Evolutionary conservation across 2,329 filamentous ascomycete genomes (phyloP).

Genomic region (Ceratocystis smalleyi): DNA sequence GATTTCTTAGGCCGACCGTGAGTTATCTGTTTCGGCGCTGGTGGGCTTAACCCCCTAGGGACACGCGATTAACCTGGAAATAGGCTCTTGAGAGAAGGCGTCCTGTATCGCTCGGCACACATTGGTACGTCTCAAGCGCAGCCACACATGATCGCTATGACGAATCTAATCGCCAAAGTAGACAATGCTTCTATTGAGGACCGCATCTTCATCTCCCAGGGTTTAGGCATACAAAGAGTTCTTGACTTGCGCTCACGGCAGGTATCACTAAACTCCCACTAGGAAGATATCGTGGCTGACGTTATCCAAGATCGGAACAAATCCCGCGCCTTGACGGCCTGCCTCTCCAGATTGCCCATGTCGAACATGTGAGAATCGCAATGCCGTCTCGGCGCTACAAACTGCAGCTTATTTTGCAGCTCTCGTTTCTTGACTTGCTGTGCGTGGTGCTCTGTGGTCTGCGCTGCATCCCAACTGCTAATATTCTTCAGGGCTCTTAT

Average conservation of each 20-base stretch:
- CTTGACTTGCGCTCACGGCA: slow-evolving; percentile 69
- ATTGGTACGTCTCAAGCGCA: slow-evolving; percentile 29
- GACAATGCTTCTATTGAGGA: slow-evolving; percentile 60
- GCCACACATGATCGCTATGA: not conserved
- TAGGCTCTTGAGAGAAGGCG: slow-evolving; percentile 41
- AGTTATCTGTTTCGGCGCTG: slow-evolving; percentile 17
- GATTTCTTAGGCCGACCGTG: slow-evolving; percentile 39
- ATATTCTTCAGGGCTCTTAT: slow-evolving; percentile 21
- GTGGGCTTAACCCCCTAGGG: not conserved
- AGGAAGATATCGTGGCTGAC: not conserved
- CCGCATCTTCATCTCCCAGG: slow-evolving; percentile 39
- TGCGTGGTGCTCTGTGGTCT: not conserved
- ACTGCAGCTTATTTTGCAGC: slow-evolving; percentile 10
- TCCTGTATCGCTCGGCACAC: slow-evolving; percentile 54
- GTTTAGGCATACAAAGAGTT: slow-evolving; percentile 52
- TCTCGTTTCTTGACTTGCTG: slow-evolving; percentile 15
- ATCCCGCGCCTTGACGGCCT: slow-evolving; percentile 1
- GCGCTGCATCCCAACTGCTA: slow-evolving; percentile 30
- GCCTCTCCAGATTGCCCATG: slow-evolving; percentile 1
- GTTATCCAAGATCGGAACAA: not conserved
- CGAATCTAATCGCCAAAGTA: slow-evolving; percentile 18
- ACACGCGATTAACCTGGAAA: slow-evolving; percentile 5
- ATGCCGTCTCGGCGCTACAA: slow-evolving; percentile 8
- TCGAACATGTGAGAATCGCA: not conserved
- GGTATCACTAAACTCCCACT: slow-evolving; percentile 11